Evolutionary conservation across 257 asterid genomes (phyloP).

Genomic region (Scutellaria minor): DNA sequence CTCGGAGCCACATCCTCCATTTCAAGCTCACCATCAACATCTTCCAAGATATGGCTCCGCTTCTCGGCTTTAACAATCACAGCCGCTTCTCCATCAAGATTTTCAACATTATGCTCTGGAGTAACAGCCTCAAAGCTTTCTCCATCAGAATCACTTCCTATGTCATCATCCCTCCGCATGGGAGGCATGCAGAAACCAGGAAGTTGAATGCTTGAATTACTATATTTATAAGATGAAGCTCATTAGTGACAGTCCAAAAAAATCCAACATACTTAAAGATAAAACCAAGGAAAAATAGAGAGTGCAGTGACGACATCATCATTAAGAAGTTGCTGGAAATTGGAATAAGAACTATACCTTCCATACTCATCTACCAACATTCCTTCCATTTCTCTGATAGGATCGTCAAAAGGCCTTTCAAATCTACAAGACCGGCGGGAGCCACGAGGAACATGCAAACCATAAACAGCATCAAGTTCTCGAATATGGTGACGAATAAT

Average conservation of each 20-base stretch:
- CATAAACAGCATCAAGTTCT: slow-evolving; percentile 74
- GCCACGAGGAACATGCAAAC: slow-evolving; percentile 57
- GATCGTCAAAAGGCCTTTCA: slow-evolving; percentile 92
- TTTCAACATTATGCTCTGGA: slow-evolving; percentile 71
- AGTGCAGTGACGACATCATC: background rate
- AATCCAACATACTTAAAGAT: slow-evolving; percentile 24
- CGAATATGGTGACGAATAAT: slow-evolving; percentile 76
- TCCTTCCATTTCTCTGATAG: slow-evolving; percentile 93
- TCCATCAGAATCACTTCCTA: slow-evolving; percentile 80
- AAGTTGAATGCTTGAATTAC: slow-evolving; percentile 94
- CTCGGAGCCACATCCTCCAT: slow-evolving; percentile 97
- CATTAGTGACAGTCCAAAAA: slow-evolving; percentile 20
- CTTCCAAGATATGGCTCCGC: slow-evolving; percentile 83
- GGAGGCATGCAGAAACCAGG: slow-evolving; percentile 92
- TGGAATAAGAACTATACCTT: slow-evolving; percentile 52
- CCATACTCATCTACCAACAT: slow-evolving; percentile 97
- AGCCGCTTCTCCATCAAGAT: slow-evolving; percentile 43
- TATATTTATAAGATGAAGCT: slow-evolving; percentile 43
- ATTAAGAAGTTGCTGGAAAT: slow-evolving; percentile 12
- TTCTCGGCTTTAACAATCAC: slow-evolving; percentile 51
- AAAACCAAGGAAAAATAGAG: background rate
- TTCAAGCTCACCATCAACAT: slow-evolving; percentile 96
- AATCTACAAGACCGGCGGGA: slow-evolving; percentile 68
- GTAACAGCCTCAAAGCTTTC: slow-evolving; percentile 92
- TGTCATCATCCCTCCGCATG: slow-evolving; percentile 74